Percentiles rank a stretch among this genome's conserved stretches.
Evolutionary conservation across 495 filamentous ascomycete genomes (phyloP).

Genomic region (Aspergillus asperescens): DNA sequence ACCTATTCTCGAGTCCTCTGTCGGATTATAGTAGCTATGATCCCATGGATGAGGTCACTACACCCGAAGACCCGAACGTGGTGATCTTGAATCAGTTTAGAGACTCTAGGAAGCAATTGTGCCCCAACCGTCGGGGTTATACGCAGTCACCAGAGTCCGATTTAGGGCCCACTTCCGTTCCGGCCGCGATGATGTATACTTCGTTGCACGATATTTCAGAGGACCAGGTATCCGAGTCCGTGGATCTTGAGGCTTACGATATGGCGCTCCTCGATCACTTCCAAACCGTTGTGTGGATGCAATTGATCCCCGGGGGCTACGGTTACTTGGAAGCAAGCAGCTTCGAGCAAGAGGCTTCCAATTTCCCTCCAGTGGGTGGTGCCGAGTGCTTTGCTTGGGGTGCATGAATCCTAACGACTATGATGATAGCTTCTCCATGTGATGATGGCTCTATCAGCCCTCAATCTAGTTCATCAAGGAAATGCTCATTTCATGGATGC

Average conservation of each 20-base stretch:
- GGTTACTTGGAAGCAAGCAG: slow-evolving; percentile 38
- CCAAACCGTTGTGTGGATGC: slow-evolving; percentile 38
- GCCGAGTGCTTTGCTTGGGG: slow-evolving; percentile 9
- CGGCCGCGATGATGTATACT: slow-evolving; percentile 10
- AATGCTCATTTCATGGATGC: slow-evolving; percentile 43
- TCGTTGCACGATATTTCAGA: slow-evolving; percentile 9
- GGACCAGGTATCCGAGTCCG: slow-evolving; percentile 5
- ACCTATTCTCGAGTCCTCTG: slow-evolving; percentile 11
- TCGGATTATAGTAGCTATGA: slow-evolving; percentile 16
- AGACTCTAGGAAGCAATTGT: slow-evolving; percentile 36
- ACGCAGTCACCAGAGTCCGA: slow-evolving; percentile 35
- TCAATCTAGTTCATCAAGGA: slow-evolving; percentile 48
- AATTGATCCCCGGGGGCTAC: slow-evolving; percentile 26
- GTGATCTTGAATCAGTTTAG: slow-evolving; percentile 48
- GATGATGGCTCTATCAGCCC: slow-evolving; percentile 55
- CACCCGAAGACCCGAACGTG: slow-evolving; percentile 37
- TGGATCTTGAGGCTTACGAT: slow-evolving; percentile 28
- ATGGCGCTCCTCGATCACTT: slow-evolving; percentile 41
- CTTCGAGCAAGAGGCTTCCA: slow-evolving; percentile 45
- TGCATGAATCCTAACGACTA: slow-evolving; percentile 14
- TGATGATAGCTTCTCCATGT: slow-evolving; percentile 49
- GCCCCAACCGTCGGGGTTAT: slow-evolving; percentile 24
- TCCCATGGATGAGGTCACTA: slow-evolving; percentile 21
- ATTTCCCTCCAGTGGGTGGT: slow-evolving; percentile 47
- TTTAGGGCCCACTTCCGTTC: slow-evolving; percentile 3